Evolutionary conservation across 257 asterid genomes (phyloP).

Genomic region (Fraxinus cuspidata): DNA sequence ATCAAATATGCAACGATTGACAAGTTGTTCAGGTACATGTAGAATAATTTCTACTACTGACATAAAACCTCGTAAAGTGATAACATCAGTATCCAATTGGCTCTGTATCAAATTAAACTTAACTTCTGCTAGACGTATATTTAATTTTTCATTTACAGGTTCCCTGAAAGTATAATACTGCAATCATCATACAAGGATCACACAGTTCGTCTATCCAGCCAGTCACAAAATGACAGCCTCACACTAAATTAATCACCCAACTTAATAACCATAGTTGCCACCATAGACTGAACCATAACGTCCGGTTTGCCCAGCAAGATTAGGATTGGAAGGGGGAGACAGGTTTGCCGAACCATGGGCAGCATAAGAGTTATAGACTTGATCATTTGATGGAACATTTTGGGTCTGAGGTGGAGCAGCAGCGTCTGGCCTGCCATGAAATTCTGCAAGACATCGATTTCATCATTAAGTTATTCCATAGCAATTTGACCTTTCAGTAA

Average conservation of each 20-base stretch:
- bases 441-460: constrained; percentile 53
- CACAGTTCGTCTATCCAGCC: constrained; percentile 12
- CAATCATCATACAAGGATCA: constrained; percentile 17
- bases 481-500: background rate
- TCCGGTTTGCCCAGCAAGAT: constrained; percentile 58
- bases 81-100: background rate
- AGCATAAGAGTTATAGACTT: constrained; percentile 58
- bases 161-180: constrained; percentile 24
- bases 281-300: constrained; percentile 77
- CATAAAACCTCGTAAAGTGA: background rate
- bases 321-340: constrained; percentile 60
- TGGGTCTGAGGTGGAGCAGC: constrained; percentile 57
- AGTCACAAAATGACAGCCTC: constrained; percentile 10
- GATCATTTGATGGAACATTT: constrained; percentile 56
- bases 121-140: background rate
- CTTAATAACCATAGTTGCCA: constrained; percentile 72
- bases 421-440: constrained; percentile 89
- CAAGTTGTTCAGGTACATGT: background rate
- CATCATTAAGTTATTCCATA: background rate
- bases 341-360: constrained; percentile 50
- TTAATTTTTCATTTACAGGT: background rate
- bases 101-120: background rate
- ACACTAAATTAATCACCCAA: background rate
- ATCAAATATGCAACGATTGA: background rate
- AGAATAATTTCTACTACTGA: background rate